Evolutionary conservation across 2,329 filamentous ascomycete genomes (phyloP).

Genomic region (Ophiocordyceps camponoti-leonardi): DNA sequence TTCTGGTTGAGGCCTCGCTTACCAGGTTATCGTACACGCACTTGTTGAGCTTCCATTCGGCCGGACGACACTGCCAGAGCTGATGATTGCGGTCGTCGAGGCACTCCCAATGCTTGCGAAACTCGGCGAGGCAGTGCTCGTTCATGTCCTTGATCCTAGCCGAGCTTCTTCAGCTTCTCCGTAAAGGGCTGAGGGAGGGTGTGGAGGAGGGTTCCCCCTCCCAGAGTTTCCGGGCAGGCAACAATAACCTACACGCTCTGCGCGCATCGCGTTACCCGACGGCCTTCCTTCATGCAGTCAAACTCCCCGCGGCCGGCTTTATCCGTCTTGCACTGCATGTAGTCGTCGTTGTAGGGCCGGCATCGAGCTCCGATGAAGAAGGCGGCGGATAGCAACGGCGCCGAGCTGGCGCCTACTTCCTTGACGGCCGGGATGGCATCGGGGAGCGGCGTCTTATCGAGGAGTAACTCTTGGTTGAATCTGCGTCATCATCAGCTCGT

Average conservation of each 20-base stretch:
- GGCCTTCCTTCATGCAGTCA: slow-evolving; percentile 89
- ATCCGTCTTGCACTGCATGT: slow-evolving; percentile 98
- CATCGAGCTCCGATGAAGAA: slow-evolving; percentile 97
- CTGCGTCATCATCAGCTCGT: slow-evolving; percentile 30
- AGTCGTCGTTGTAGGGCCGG: slow-evolving; percentile 94
- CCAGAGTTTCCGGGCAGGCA: too few species aligned
- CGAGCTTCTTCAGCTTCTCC: neutral
- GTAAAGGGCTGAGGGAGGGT: neutral
- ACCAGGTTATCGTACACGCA: slow-evolving; percentile 96
- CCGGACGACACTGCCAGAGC: slow-evolving; percentile 82
- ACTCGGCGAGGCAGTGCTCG: slow-evolving; percentile 79
- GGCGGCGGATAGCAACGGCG: slow-evolving; percentile 75
- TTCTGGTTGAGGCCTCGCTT: slow-evolving; percentile 28
- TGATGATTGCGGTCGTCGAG: slow-evolving; percentile 97
- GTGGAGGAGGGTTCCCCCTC: neutral
- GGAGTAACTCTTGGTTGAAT: slow-evolving; percentile 85
- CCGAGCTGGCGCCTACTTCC: slow-evolving; percentile 86
- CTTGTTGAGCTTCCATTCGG: slow-evolving; percentile 81
- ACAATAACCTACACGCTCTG: slow-evolving; percentile 81
- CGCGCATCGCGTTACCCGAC: slow-evolving; percentile 91
- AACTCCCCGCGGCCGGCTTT: slow-evolving; percentile 79
- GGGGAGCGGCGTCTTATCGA: slow-evolving; percentile 92
- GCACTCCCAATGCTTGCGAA: slow-evolving; percentile 88
- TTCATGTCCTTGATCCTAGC: slow-evolving; percentile 83
- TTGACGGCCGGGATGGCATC: slow-evolving; percentile 80